Evolutionary conservation across 345 rosid genomes (phyloP).

Genomic region (Brassica cretica): DNA sequence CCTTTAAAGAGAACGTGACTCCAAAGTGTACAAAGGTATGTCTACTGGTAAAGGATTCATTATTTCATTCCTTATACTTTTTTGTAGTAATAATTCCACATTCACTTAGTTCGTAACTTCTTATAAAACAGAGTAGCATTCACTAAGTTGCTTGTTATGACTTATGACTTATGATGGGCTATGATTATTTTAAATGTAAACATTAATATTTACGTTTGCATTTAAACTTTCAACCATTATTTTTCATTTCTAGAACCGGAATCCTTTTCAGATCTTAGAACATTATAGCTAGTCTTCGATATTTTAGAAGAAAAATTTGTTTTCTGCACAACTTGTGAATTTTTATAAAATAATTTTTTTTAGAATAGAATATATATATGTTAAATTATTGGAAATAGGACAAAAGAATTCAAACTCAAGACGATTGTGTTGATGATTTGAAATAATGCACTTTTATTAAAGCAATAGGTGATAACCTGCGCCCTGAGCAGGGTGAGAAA

Average conservation of each 20-base stretch:
- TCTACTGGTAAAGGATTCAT: constrained; percentile 1
- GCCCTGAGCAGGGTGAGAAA: too few species aligned
- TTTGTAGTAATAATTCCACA: neutral
- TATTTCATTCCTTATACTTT: neutral
- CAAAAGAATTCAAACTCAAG: neutral
- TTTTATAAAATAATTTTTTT: neutral
- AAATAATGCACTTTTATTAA: neutral
- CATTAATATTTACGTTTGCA: neutral
- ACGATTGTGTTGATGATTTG: neutral
- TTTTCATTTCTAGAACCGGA: neutral
- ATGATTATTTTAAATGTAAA: neutral
- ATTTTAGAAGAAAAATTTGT: neutral
- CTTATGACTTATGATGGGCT: neutral
- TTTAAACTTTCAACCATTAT: neutral
- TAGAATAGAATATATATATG: neutral
- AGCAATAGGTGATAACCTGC: too few species aligned
- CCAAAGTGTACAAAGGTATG: constrained; percentile 3
- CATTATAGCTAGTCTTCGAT: neutral
- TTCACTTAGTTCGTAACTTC: neutral
- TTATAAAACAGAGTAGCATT: neutral
- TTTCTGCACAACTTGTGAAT: neutral
- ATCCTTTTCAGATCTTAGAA: neutral
- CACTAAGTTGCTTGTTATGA: neutral
- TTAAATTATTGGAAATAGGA: neutral
- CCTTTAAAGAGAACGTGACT: constrained; percentile 19